These are phyloP conservation scores for Perkinsus marinus DNA, from an alignment of 169 alveolate genomes.

Conservation along the genomic window DNA sequence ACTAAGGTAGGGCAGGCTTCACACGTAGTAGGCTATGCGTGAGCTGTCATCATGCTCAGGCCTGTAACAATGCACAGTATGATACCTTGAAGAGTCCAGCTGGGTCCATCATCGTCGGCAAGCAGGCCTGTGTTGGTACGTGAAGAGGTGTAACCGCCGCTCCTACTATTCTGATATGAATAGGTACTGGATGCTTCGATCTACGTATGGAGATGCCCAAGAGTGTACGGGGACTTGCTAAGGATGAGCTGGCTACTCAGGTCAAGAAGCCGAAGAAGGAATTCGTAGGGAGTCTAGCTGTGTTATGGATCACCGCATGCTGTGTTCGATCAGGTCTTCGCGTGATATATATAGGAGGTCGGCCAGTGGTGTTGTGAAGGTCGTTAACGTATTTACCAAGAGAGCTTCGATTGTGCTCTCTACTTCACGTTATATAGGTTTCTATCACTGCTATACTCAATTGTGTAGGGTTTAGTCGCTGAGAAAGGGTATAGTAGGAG, in stretches of 20 bases:
- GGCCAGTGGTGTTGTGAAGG: not conserved
- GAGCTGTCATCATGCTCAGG: not conserved
- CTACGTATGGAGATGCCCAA: not conserved
- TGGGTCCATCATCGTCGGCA: not conserved
- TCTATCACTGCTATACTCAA: not conserved
- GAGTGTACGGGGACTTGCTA: not conserved
- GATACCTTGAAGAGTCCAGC: not conserved
- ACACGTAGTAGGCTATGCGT: too few relatives aligned
- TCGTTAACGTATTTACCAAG: not conserved
- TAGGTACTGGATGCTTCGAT: not conserved
- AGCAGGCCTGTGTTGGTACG: not conserved
- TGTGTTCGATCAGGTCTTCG: not conserved
- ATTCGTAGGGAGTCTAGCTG: not conserved
- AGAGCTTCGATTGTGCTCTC: not conserved
- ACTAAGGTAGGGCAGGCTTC: constrained; percentile 43
- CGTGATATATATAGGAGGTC: not conserved
- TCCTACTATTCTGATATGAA: too few relatives aligned
- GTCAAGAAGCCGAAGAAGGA: not conserved
- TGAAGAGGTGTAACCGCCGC: too few relatives aligned
- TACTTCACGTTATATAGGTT: not conserved
- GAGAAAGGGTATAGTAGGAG: not conserved
- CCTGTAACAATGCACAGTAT: not conserved
- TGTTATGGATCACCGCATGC: not conserved
- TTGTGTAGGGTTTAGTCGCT: not conserved
- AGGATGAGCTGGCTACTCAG: not conserved